A percentile compares a stretch with the other conserved stretches of the same genome.
phyloP scores from a whole-genome alignment of 768 basidiomycete species.

The Amanita inopinata region DNA sequence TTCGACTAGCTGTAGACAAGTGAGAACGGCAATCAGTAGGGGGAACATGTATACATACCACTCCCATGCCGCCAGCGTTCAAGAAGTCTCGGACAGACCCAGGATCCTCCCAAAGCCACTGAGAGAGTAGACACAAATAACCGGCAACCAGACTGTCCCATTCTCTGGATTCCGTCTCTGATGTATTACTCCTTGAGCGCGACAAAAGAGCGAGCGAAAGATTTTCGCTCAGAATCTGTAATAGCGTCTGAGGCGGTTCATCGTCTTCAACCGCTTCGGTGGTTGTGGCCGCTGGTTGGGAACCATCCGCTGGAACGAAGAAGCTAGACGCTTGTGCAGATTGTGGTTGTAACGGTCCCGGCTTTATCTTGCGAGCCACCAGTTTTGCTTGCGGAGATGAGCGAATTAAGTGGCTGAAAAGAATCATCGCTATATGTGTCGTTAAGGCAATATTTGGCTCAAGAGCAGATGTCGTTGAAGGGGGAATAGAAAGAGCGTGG shows the following conservation, averaged over 20 bases:
- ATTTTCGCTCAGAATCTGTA: slow-evolving; percentile 86
- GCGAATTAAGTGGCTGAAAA: slow-evolving; percentile 74
- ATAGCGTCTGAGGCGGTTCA: slow-evolving; percentile 58
- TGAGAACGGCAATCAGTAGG: not conserved
- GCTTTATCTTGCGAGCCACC: slow-evolving; percentile 55
- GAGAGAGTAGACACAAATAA: slow-evolving; percentile 73
- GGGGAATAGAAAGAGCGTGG: slow-evolving; percentile 54
- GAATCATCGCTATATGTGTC: slow-evolving; percentile 63
- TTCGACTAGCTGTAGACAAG: slow-evolving; percentile 66
- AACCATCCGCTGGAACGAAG: slow-evolving; percentile 71
- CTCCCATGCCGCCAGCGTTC: slow-evolving; percentile 80
- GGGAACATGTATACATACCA: slow-evolving; percentile 52
- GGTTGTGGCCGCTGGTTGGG: slow-evolving; percentile 25
- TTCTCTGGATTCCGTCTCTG: slow-evolving; percentile 67
- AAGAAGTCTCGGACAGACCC: slow-evolving; percentile 82
- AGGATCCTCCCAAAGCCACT: slow-evolving; percentile 98
- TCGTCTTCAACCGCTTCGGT: slow-evolving; percentile 39
- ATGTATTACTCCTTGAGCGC: slow-evolving; percentile 54
- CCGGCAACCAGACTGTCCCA: slow-evolving; percentile 87
- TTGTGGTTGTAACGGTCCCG: slow-evolving; percentile 28
- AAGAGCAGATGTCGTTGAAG: slow-evolving; percentile 41
- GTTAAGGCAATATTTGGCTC: slow-evolving; percentile 48
- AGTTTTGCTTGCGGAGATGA: slow-evolving; percentile 56
- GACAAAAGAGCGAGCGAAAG: slow-evolving; percentile 80
- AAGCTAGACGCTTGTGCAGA: slow-evolving; percentile 32